Percentiles rank a stretch among this genome's conserved stretches.
These are phyloP conservation scores for Physcomitrellopsis africana DNA, from an alignment of 225 moss, liverwort and hornwort species.

Conservation along the genomic window DNA sequence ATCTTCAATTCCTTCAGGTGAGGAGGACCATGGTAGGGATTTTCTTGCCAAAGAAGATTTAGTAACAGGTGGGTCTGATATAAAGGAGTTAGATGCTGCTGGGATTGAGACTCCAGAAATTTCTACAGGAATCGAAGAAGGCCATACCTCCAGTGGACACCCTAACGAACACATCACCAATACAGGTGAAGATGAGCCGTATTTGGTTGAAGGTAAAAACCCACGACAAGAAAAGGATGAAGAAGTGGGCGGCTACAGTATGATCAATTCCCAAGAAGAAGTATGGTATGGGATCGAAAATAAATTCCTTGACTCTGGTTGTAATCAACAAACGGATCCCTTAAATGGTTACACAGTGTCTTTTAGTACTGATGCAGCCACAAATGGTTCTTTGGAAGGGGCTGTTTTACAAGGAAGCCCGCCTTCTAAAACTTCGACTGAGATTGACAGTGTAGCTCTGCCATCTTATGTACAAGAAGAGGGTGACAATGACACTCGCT, in stretches of 20 bases:
- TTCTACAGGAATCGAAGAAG: neutral
- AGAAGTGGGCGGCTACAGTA: neutral
- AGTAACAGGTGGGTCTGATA: neutral
- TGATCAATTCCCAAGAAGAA: neutral
- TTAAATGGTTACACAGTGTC: neutral
- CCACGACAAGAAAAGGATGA: neutral
- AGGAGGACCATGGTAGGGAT: neutral
- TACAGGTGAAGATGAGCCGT: neutral
- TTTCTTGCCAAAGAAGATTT: neutral
- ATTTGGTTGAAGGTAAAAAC: neutral
- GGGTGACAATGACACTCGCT: slow-evolving; percentile 13
- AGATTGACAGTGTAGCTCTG: neutral
- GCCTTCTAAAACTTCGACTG: slow-evolving; percentile 16
- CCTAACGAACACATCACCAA: neutral
- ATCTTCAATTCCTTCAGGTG: neutral
- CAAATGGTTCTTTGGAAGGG: neutral
- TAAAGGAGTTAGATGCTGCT: neutral
- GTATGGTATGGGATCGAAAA: neutral
- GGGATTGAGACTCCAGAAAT: neutral
- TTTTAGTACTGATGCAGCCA: neutral
- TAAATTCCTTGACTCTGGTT: neutral
- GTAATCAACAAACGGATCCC: neutral
- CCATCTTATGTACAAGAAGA: slow-evolving; percentile 5
- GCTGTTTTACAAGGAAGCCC: neutral
- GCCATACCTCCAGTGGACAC: neutral